Conservation (phyloP, 192 early-diverging fungal genomes). For the Backusella tarrabulga region DNA sequence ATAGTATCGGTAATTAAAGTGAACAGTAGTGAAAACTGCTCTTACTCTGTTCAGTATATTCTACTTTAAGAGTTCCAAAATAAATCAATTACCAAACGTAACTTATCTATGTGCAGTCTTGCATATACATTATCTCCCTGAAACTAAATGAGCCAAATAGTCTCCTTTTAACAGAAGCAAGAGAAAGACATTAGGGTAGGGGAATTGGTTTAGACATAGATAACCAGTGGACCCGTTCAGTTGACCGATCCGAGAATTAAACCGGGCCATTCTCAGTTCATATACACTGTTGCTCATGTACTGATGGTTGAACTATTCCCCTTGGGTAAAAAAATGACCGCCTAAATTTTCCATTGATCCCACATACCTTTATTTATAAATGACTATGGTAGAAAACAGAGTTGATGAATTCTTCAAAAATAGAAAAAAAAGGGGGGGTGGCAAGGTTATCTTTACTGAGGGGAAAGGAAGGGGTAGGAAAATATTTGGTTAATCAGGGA, state of each 20-base stretch:
- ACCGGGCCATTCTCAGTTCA: conserved; percentile 1
- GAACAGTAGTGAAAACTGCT: neutral
- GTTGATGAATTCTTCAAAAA: neutral
- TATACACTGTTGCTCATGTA: neutral
- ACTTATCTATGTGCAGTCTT: conserved; percentile 12
- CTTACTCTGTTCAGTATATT: conserved; percentile 2
- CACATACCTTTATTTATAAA: neutral
- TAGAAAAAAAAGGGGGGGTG: neutral
- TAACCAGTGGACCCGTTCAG: neutral
- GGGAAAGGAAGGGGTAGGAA: neutral
- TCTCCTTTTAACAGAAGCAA: conserved; percentile 2
- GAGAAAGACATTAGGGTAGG: neutral
- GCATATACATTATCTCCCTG: conserved; percentile 5
- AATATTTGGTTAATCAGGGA: conserved; percentile 12
- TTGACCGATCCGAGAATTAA: conserved; percentile 7
- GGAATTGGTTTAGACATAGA: neutral
- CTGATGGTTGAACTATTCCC: conserved; percentile 11
- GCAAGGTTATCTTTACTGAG: neutral
- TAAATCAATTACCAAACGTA: neutral
- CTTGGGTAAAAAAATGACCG: conserved; percentile 13
- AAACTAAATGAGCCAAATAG: neutral
- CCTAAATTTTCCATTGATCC: neutral
- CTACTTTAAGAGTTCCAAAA: conserved; percentile 3
- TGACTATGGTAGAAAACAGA: neutral
- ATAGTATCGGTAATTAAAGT: neutral